Evolutionary conservation across 345 rosid genomes (phyloP), one percentile per base, ranked within the genome.

Genomic region (Murraya paniculata): DNA sequence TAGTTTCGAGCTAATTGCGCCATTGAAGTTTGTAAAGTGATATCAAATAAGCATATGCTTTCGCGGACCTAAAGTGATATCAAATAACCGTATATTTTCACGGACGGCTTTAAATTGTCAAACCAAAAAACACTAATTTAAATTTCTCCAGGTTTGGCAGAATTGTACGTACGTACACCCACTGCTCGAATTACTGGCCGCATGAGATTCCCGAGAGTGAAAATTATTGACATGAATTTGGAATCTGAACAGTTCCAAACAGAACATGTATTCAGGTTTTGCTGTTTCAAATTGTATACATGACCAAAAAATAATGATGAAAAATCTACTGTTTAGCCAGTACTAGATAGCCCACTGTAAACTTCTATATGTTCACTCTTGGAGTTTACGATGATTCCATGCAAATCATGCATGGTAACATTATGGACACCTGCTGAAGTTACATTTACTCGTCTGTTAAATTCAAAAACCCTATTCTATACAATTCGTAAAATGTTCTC

Each of bases 11-110:
- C 22, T 35, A 22, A 38, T 1, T 59, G 21, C 2, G 3, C 53
- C 21, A 14, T 19, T 36, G 27, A 83, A 81, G 78, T 28, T 76
- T 71, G 75, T 58, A 72, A 81, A 62, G 69, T 55, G 59, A 78
- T 19, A 38, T 33, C 30, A 64, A 38, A 56, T 67, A 36, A 67
- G 18, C 33, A 7, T 9, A n/a, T 58, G 77, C n/a, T n/a, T 76
- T 78, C 11, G 48, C 60, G 58, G 64, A 73, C 81, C 75, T 64
- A 68, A 78, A 68, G 61, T 69, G 64, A 76, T 19, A 50, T 18
- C 24, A 64, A 38, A 61, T 67, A 30, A 67, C 22, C 39, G 5
- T 14, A n/a, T 64, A 77, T 24, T 48, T 76, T 78, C 19, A 58
- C 70, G 58, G 72, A 77, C 79, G 50, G 57, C 77, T 79, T 72